Evolutionary conservation across 352 stramenopile species (phyloP).

Genomic region (Phytophthora litchii): DNA sequence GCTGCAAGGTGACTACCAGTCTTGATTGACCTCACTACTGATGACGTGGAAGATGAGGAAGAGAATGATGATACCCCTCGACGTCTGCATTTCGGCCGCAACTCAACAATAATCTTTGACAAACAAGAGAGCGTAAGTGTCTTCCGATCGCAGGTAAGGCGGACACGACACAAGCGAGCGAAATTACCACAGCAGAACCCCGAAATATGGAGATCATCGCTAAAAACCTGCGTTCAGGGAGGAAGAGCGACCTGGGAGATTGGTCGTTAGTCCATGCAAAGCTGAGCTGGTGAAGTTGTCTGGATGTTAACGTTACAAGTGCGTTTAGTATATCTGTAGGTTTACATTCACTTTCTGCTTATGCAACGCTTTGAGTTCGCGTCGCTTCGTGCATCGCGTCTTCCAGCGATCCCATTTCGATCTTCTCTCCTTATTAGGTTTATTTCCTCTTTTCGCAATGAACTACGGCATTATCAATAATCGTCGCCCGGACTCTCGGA

Average conservation of each 20-base stretch:
- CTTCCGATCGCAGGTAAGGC: constrained; percentile 8
- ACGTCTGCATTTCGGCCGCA: constrained; percentile 15
- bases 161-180: neutral
- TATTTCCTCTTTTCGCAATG: constrained; percentile 38
- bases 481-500: constrained; percentile 45
- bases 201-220: constrained; percentile 3
- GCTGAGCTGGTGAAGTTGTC: neutral
- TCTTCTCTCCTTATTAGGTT: constrained; percentile 11
- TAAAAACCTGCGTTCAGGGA: constrained; percentile 1
- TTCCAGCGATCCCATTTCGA: constrained; percentile 19
- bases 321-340: neutral
- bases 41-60: constrained; percentile 1
- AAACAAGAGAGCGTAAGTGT: constrained; percentile 3
- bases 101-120: constrained; percentile 11
- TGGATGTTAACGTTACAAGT: neutral
- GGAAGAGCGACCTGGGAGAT: neutral
- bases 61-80: neutral
- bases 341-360: neutral
- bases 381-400: constrained; percentile 18
- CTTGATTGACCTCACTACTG: constrained; percentile 10
- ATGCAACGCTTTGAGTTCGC: constrained; percentile 9
- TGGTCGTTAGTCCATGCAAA: neutral
- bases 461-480: constrained; percentile 91
- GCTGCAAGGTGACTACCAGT: neutral
- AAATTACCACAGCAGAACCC: constrained; percentile 15